Percentiles rank a stretch among this genome's conserved stretches.
Evolutionary conservation across 1,284 basidiomycete genomes (phyloP).

Genomic region (Trichosporon asahii): DNA sequence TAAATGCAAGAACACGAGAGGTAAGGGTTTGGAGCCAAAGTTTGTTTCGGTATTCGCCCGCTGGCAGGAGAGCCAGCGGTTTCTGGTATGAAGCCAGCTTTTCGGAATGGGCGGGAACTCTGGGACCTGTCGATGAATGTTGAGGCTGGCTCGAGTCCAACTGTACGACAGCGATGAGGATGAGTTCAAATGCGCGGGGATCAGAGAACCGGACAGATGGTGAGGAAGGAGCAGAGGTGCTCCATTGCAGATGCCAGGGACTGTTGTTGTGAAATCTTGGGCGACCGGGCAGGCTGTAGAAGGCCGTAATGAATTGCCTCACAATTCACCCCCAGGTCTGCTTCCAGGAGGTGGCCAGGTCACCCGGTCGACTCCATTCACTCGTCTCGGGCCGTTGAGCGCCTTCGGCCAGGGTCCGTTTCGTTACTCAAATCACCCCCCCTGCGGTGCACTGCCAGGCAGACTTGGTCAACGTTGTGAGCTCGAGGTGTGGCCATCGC

Average conservation of each 20-base stretch:
- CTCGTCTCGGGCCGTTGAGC: not conserved
- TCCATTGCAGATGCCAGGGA: not conserved
- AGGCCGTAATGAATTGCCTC: not conserved
- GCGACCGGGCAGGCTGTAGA: not conserved
- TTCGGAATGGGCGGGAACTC: not conserved
- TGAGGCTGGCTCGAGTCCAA: too few species aligned
- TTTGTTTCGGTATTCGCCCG: not conserved
- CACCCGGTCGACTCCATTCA: not conserved
- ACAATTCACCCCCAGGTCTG: not conserved
- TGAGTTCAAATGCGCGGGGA: too few species aligned
- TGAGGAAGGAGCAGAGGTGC: too few species aligned
- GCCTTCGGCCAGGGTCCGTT: not conserved
- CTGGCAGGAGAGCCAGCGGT: too few species aligned
- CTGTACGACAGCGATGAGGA: too few species aligned
- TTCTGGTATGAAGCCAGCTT: not conserved
- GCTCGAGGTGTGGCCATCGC: not conserved
- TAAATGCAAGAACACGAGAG: too few species aligned
- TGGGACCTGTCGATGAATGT: too few species aligned
- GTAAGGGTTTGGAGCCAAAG: too few species aligned
- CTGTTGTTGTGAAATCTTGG: not conserved
- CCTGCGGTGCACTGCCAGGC: not conserved
- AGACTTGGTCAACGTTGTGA: too few species aligned
- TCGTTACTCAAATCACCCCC: not conserved
- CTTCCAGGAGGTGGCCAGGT: not conserved
- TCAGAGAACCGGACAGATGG: too few species aligned